Percentiles rank a stretch among this genome's conserved stretches.
Conservation (phyloP, 225 moss, liverwort and hornwort genomes). For the Marchantia polymorpha region DNA sequence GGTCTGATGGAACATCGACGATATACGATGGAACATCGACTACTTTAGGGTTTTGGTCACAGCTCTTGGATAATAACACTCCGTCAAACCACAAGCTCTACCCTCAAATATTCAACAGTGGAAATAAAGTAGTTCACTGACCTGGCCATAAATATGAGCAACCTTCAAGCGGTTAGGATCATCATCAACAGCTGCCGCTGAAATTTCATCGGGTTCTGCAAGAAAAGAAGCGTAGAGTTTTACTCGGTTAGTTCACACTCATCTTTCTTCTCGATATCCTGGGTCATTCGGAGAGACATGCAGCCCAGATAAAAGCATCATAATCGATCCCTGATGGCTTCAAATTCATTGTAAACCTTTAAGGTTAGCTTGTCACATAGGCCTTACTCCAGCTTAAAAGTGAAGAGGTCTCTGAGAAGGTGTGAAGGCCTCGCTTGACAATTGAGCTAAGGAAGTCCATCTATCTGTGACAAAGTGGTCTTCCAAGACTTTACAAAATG, state of each 20-base stretch:
- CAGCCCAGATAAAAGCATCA: not conserved
- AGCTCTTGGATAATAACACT: no score
- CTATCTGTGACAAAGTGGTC: not conserved
- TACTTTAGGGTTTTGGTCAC: no score
- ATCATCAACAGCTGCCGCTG: constrained; percentile 66
- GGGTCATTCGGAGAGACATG: not conserved
- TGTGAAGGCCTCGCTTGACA: not conserved
- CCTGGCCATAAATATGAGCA: constrained; percentile 90
- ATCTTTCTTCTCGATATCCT: not conserved
- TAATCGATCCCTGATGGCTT: not conserved
- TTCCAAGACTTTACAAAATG: not conserved
- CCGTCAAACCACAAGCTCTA: no score
- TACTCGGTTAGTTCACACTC: not conserved
- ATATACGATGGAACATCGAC: no score
- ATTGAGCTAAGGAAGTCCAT: not conserved
- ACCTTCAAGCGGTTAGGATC: constrained; percentile 86
- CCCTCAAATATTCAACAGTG: no score
- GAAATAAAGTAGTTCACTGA: constrained; percentile 17
- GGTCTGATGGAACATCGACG: no score
- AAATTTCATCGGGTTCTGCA: constrained; percentile 77
- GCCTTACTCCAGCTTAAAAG: not conserved
- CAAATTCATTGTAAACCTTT: no score
- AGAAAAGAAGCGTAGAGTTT: not conserved
- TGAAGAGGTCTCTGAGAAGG: not conserved
- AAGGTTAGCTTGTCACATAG: not conserved